Conservation (phyloP, 2,329 filamentous ascomycete genomes). For the Huntiella omanensis region DNA sequence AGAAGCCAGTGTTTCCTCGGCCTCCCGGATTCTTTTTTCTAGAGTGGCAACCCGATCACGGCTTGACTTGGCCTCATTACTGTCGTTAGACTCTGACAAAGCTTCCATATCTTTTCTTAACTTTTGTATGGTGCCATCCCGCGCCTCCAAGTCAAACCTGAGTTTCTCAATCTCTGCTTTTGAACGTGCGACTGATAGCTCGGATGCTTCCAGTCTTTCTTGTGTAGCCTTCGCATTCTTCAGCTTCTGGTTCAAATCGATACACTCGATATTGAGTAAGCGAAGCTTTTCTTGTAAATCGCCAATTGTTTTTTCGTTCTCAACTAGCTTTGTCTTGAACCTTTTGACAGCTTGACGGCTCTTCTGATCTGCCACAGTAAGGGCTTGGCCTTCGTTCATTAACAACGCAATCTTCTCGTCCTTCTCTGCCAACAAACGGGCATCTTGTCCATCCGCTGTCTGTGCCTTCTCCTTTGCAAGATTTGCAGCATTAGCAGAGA, state of each 20-base stretch:
- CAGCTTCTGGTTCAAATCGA: constrained; percentile 9
- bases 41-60: constrained; percentile 51
- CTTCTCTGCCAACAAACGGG: constrained; percentile 72
- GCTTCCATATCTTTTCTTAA: constrained; percentile 52
- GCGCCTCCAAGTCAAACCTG: constrained; percentile 42
- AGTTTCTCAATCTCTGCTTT: constrained; percentile 32
- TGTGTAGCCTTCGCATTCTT: constrained; percentile 26
- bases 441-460: constrained; percentile 43
- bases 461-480: constrained; percentile 50
- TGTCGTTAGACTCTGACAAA: constrained; percentile 44
- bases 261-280: constrained; percentile 13
- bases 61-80: constrained; percentile 20
- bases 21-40: constrained; percentile 28
- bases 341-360: constrained; percentile 70
- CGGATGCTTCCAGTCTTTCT: constrained; percentile 21
- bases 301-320: constrained; percentile 44
- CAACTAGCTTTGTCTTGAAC: constrained; percentile 44
- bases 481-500: constrained; percentile 63
- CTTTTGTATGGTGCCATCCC: constrained; percentile 45
- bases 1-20: constrained; percentile 40
- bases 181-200: constrained; percentile 15
- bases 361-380: constrained; percentile 73
- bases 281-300: constrained; percentile 31
- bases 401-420: constrained; percentile 78
- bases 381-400: constrained; percentile 78